Percentiles rank a stretch among this genome's conserved stretches.
Evolutionary conservation across 495 filamentous ascomycete species (phyloP).

Genomic region (Neurospora sp.): DNA sequence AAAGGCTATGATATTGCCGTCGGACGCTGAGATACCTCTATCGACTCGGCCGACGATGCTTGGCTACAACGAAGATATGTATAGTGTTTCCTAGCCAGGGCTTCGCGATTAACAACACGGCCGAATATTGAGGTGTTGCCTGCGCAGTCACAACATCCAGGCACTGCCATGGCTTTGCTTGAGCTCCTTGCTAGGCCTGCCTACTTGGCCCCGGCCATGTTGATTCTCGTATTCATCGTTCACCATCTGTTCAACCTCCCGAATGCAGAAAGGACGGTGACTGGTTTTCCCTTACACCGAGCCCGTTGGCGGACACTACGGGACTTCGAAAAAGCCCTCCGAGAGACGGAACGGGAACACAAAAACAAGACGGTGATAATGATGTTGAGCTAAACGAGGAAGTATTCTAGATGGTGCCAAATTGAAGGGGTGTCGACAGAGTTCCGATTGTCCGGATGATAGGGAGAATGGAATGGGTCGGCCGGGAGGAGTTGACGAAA

Average conservation of each 20-base stretch:
- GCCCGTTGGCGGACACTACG: constrained; percentile 24
- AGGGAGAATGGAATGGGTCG: no score
- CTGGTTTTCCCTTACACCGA: constrained; percentile 26
- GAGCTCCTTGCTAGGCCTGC: constrained; percentile 15
- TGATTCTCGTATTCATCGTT: constrained; percentile 16
- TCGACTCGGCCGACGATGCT: not conserved
- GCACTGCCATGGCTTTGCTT: not conserved
- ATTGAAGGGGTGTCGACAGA: no score
- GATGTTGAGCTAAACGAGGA: no score
- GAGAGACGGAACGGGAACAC: constrained; percentile 17
- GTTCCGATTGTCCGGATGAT: no score
- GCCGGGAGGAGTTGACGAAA: no score
- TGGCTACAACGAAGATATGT: not conserved
- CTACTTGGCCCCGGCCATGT: constrained; percentile 13
- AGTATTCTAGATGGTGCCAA: no score
- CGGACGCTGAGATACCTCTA: not conserved
- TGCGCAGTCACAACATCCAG: not conserved
- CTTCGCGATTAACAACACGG: not conserved
- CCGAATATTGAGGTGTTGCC: no score
- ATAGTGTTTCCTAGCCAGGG: not conserved
- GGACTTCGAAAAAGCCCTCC: constrained; percentile 22
- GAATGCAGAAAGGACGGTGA: constrained; percentile 13
- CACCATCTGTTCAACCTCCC: constrained; percentile 9
- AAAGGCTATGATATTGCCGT: not conserved
- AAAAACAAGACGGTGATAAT: constrained; percentile 6